These are phyloP conservation scores for Colletotrichum simmondsii DNA, from an alignment of 2,329 filamentous ascomycete species.

Conservation along the genomic window DNA sequence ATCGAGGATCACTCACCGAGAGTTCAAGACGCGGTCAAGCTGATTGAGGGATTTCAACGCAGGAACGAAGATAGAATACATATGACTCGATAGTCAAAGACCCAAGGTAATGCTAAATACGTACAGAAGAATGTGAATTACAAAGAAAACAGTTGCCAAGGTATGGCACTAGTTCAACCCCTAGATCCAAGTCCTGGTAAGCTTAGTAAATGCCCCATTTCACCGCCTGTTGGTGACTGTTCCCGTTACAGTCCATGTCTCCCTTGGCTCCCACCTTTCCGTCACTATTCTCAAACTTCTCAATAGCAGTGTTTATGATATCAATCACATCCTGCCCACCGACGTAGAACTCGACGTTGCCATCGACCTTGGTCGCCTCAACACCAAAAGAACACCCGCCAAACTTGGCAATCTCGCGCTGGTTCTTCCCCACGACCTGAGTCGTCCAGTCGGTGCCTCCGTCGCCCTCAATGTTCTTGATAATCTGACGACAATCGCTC, in stretches of 20 bases:
- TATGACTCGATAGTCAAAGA: background rate
- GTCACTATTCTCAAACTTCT: conserved; percentile 39
- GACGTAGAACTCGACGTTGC: conserved; percentile 44
- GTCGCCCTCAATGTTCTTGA: conserved; percentile 42
- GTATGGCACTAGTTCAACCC: background rate
- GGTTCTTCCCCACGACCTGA: conserved; percentile 30
- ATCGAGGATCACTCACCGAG: background rate
- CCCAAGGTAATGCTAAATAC: background rate
- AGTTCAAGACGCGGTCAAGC: background rate
- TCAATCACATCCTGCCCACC: conserved; percentile 44
- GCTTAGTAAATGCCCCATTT: conserved; percentile 17
- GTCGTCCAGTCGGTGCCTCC: conserved; percentile 29
- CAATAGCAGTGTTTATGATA: conserved; percentile 42
- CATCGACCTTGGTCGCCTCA: conserved; percentile 35
- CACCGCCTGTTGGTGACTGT: conserved; percentile 6
- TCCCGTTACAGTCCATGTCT: conserved; percentile 43
- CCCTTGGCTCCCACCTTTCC: conserved; percentile 49
- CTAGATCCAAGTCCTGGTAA: background rate
- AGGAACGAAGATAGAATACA: background rate
- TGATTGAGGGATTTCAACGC: background rate
- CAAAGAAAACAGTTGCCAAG: background rate
- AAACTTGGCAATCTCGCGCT: conserved; percentile 40
- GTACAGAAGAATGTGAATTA: background rate
- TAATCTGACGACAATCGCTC: conserved; percentile 46
- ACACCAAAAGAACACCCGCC: conserved; percentile 46